Base-by-base conservation (phyloP, 163 green algal genomes). In the Chloromonas sp. region DNA sequence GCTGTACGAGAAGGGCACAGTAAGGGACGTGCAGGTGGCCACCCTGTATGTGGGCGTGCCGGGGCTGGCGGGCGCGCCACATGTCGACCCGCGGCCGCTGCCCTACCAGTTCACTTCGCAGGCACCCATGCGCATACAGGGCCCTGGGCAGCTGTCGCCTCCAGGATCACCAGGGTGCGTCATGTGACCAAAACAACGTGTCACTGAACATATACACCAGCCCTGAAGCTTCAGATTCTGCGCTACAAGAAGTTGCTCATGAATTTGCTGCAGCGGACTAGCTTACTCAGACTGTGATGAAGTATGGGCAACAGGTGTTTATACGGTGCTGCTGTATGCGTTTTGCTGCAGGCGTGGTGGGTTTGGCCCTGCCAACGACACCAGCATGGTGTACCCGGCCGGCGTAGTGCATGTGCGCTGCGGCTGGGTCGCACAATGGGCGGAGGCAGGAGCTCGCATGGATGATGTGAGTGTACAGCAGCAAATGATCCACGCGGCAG, bases 101-200 rank as follows among this genome's bases (percentile, higher is more conserved):
- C 86, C 87, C 36, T 91, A 93, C 89, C 84, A 89, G 60, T 92
- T 89, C 83, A 90, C 82, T 0, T 88, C 87, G 1, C 82, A 89
- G 57, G 66, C 66, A 2, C 85, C 86, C n/a, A 87, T 86, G 70
- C 83, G 71, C 61, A 71, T 80, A 62, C 71, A 36, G 13, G 71
- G 71, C 5, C 58, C 70, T 59, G 79, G 79, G 3, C 81, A 77
- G 14, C 81, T 60, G 14, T 77, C 81, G 5, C 81, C 81, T 1
- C 0, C 81, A 61, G 81, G 61, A 1, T 78, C 61, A n/a, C 81
- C 61, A 3, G n/a, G 61, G 61, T 84, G 81, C 5, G 79, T 36
- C 36, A 36, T 36, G 36, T 36, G 36, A 36, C 36, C 36, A 36
- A 11, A 36, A 36, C 36, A 36, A 36, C 36, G 36, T 36, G 36